Evolutionary conservation across 176 grass and related monocot species (phyloP), one percentile per base, ranked within the genome.

Genomic region (Hordeum marinum): DNA sequence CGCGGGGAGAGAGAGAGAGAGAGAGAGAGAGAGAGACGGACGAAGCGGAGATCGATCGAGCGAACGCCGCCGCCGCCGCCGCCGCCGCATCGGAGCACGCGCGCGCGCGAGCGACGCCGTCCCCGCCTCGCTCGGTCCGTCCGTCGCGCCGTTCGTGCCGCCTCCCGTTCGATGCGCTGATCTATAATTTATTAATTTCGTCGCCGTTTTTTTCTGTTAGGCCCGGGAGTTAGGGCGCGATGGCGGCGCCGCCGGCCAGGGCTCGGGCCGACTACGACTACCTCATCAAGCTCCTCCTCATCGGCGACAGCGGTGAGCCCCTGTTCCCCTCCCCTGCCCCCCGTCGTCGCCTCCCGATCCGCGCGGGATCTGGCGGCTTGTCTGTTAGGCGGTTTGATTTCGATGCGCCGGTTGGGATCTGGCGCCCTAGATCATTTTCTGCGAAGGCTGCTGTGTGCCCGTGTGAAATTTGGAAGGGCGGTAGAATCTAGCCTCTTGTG

Each of bases 231-330:
- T 84, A 80, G 69, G 69, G 35, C 46, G 75, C 50, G 67, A 90
- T 90, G 85, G 89, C 89, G 62, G 89, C 80, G 59, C 85, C 89
- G n/a, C 89, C 85, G 75, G 89, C 89, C 35, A 90, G 85, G 76
- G 85, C 89, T 63, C 75, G 89, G 77, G 89, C 89, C 24, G 89
- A 90, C 76, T 90, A 90, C 50, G 89, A 90, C 75, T 90, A 90
- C 76, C 89, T 90, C 75, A 87, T 90, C 68, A 90, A 90, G 85
- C 76, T 90, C 27, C 89, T 90, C 36, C 89, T 90, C 75, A 90
- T 90, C 68, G 89, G 89, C 21, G 89, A 90, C 68, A 90, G 89
- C 80, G 89, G 89, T 90, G 85, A 87, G 85, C 69, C n/a, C 43
- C 12, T 6, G 10, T 4, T 10, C 8, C 48, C 52, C 8, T 3